Conservation (phyloP, 2,329 filamentous ascomycete species). For the Penicillium sp. region DNA sequence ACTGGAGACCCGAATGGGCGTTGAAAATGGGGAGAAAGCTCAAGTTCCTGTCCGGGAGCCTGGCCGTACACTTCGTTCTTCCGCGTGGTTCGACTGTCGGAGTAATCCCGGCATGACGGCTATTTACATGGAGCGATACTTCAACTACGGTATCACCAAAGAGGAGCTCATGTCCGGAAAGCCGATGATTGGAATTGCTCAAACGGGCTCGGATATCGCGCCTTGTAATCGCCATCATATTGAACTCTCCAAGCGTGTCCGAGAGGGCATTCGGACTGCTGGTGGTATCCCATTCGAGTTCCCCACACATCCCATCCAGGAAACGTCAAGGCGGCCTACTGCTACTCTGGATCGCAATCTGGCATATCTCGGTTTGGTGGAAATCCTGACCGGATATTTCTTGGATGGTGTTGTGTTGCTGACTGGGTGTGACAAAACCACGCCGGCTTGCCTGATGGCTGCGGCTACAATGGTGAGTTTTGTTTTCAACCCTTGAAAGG, state of each 20-base stretch:
- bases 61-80: constrained; percentile 42
- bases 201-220: constrained; percentile 54
- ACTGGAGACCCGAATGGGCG: constrained; percentile 25
- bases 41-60: constrained; percentile 31
- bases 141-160: constrained; percentile 53
- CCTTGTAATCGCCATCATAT: constrained; percentile 56
- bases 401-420: constrained; percentile 55
- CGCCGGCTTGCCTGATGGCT: constrained; percentile 55
- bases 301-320: constrained; percentile 56
- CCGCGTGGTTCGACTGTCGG: constrained; percentile 49
- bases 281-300: constrained; percentile 56
- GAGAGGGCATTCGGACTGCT: constrained; percentile 53
- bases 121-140: constrained; percentile 53
- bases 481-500: not conserved
- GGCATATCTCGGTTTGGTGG: constrained; percentile 51
- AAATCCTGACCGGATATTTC: constrained; percentile 52
- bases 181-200: constrained; percentile 56
- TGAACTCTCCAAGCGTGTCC: constrained; percentile 52
- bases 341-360: constrained; percentile 55
- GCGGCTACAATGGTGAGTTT: constrained; percentile 50
- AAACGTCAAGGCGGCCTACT: constrained; percentile 51
- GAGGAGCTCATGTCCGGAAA: constrained; percentile 54
- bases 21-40: constrained; percentile 27
- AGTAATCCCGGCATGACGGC: constrained; percentile 48
- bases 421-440: constrained; percentile 58